Base-by-base conservation (phyloP, 2,329 filamentous ascomycete species). In the Tolypocladium paradoxum region DNA sequence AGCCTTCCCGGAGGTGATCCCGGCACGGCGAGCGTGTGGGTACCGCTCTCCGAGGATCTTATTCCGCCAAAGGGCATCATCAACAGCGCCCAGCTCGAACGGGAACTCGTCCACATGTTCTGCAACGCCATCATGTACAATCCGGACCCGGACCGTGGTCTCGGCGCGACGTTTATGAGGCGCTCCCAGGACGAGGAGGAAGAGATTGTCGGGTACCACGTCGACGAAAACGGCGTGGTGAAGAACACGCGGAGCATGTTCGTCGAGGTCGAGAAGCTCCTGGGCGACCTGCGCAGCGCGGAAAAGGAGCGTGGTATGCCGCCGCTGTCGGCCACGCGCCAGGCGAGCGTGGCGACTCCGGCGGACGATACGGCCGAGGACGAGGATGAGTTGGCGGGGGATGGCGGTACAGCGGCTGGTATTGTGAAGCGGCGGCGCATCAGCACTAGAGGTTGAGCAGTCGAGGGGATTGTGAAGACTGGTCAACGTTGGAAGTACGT, bases 111-210 rank as follows among this genome's bases (percentile, higher is more conserved):
- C 61, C 88, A 95, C 62, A 96, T 97, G 88, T 96, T 97, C 68
- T 90, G 90, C 60, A 97, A 97, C 64, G 92, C 93, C 20, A 87
- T 96, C 69, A 97, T 99, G 93, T 99, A 96, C 75, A 97, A 97
- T 62, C 84, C 88, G 0, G 89, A 95, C 57, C 84, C 86, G 0
- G 76, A 87, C 59, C 81, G 85, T 29, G 86, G 87, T 0, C 82
- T 86, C 11, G 85, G 85, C 0, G 74, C 77, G 2, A 73, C 76
- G 0, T 87, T 90, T 58, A 67, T 80, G 61, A 70, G 72, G 53
- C 63, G 71, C 40, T 63, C 71, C 43, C 63, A 66, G 61, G 72
- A 69, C 45, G 75, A 75, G 56, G 67, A 75, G 58, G 64, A 77
- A 60, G 66, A 73, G 51, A 65, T 76, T 1, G 72, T 81, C 37